Evolutionary conservation across 768 basidiomycete species (phyloP).

Genomic region (Termitomyces sp.): DNA sequence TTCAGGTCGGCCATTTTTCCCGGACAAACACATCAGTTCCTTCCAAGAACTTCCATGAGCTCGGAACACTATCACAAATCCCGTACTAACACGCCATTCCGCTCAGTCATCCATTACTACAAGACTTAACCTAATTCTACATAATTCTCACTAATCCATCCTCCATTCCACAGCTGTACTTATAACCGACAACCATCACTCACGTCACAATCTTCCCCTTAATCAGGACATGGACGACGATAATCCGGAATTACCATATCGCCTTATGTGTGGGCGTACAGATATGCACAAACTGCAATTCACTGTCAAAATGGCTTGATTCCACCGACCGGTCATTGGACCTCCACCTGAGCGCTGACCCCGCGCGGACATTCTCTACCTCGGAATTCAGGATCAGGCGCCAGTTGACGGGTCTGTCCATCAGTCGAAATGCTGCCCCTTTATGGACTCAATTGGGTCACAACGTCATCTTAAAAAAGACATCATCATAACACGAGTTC

Average conservation of each 20-base stretch:
- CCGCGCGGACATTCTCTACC: constrained; percentile 9
- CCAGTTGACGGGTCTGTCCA: background rate
- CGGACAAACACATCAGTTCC: constrained; percentile 10
- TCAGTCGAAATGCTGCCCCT: constrained; percentile 1
- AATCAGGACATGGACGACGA: constrained; percentile 7
- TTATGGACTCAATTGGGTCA: background rate
- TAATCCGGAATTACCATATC: constrained; percentile 5
- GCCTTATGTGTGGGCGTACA: background rate
- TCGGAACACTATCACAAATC: constrained; percentile 9
- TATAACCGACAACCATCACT: constrained; percentile 3
- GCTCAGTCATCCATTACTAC: constrained; percentile 13
- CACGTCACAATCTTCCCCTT: constrained; percentile 8
- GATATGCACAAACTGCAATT: constrained; percentile 7
- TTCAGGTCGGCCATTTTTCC: constrained; percentile 7
- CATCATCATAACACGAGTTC: background rate
- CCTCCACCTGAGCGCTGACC: background rate
- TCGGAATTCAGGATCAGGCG: constrained; percentile 14
- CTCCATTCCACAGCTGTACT: background rate
- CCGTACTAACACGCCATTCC: background rate
- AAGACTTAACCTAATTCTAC: background rate
- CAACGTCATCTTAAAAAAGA: background rate
- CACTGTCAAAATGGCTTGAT: constrained; percentile 9
- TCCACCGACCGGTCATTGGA: background rate
- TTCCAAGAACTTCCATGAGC: constrained; percentile 1
- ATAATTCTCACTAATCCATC: background rate